phyloP scores from a whole-genome alignment of 768 basidiomycete species.

The Termitomyces sp. region DNA sequence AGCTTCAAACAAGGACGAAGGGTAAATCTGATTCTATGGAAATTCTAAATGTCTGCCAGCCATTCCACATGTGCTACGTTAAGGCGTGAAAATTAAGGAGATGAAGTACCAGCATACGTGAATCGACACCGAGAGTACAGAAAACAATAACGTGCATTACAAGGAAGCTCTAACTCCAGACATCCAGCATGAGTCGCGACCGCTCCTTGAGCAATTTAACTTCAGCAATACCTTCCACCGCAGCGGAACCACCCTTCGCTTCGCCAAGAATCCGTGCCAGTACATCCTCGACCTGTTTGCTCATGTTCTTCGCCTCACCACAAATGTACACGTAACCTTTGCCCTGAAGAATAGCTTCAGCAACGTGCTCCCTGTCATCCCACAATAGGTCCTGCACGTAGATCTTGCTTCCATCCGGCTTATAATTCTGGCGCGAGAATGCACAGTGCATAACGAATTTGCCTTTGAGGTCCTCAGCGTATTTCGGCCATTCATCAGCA shows the following conservation, averaged over 20 bases:
- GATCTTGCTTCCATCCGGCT: slow-evolving; percentile 89
- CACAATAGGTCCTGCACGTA: slow-evolving; percentile 98
- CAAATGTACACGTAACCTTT: slow-evolving; percentile 98
- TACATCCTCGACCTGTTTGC: slow-evolving; percentile 89
- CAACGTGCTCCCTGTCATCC: slow-evolving; percentile 79
- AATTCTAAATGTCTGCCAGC: slow-evolving; percentile 10
- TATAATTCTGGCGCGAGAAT: slow-evolving; percentile 89
- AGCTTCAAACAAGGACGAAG: background rate
- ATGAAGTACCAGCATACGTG: slow-evolving; percentile 7
- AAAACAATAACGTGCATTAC: slow-evolving; percentile 3
- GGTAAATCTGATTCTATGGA: slow-evolving; percentile 8
- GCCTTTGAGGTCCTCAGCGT: slow-evolving; percentile 79
- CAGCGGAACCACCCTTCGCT: slow-evolving; percentile 86
- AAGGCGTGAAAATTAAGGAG: slow-evolving; percentile 12
- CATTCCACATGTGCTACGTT: slow-evolving; percentile 10
- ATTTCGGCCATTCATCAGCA: slow-evolving; percentile 91
- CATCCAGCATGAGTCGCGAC: slow-evolving; percentile 80
- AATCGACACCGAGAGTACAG: background rate
- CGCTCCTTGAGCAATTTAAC: slow-evolving; percentile 94
- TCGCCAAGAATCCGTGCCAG: slow-evolving; percentile 82
- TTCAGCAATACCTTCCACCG: slow-evolving; percentile 87
- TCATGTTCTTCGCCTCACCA: slow-evolving; percentile 96
- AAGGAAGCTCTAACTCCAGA: slow-evolving; percentile 61
- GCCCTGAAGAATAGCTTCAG: slow-evolving; percentile 85
- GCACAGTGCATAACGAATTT: slow-evolving; percentile 88